These are phyloP conservation scores for Chrysanthemum makinoi DNA, from an alignment of 129 eudicot genomes.

Conservation along the genomic window DNA sequence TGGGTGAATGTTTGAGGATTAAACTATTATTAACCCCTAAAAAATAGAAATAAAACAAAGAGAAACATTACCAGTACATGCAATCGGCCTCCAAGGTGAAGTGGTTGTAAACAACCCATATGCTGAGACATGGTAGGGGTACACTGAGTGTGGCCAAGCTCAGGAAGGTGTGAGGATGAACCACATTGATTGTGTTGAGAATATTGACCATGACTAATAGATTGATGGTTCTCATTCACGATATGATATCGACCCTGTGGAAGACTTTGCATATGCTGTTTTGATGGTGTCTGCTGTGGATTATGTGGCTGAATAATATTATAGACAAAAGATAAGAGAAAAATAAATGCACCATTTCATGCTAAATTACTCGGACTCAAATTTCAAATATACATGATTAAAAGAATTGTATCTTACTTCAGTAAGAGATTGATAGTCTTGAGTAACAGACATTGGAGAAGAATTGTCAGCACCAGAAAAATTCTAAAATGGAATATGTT, in stretches of 20 bases:
- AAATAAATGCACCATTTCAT: not conserved
- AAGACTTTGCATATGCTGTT: conserved; percentile 62
- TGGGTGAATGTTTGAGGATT: not conserved
- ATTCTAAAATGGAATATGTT: conserved; percentile 38
- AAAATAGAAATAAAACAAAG: not conserved
- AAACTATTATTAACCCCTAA: not conserved
- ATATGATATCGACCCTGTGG: conserved; percentile 68
- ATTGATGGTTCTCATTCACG: conserved; percentile 53
- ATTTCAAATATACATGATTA: no score
- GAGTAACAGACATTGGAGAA: conserved; percentile 59
- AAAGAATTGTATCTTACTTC: conserved; percentile 49
- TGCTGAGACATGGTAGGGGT: conserved; percentile 60
- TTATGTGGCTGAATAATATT: conserved; percentile 41
- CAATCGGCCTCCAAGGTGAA: conserved; percentile 77
- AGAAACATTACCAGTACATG: conserved; percentile 58
- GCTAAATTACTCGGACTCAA: not conserved
- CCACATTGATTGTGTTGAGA: conserved; percentile 70
- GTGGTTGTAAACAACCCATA: conserved; percentile 65
- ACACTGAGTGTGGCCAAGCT: conserved; percentile 61
- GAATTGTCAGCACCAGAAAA: conserved; percentile 58
- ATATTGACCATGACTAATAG: conserved; percentile 55
- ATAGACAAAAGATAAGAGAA: not conserved
- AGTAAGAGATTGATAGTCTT: conserved; percentile 55
- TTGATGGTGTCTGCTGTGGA: conserved; percentile 62
- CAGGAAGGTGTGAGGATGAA: conserved; percentile 57